Conservation (phyloP, 768 basidiomycete genomes). For the Lentinula sp. region DNA sequence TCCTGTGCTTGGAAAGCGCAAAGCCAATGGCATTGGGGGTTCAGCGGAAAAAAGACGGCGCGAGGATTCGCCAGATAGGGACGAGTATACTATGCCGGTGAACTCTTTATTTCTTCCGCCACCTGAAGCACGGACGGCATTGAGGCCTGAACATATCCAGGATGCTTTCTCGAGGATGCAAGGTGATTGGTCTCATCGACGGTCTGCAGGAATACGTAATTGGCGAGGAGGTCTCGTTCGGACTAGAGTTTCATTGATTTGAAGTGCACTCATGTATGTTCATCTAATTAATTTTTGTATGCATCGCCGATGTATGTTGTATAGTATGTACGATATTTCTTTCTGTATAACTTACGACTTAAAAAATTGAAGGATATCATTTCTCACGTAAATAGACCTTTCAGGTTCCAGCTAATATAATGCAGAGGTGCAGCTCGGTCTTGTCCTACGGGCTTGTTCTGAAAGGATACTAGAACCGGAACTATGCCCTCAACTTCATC, state of each 20-base stretch:
- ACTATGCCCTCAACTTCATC: conserved; percentile 26
- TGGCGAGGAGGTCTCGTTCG: conserved; percentile 83
- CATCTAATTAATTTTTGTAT: not conserved
- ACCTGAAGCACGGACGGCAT: conserved; percentile 70
- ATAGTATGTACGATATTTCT: not conserved
- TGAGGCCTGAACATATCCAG: conserved; percentile 82
- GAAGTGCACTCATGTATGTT: conserved; percentile 14
- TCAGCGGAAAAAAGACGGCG: conserved; percentile 47
- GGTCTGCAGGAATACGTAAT: conserved; percentile 83
- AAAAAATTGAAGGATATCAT: not conserved
- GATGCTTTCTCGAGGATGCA: conserved; percentile 92
- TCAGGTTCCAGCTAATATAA: not conserved
- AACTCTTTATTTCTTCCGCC: conserved; percentile 79
- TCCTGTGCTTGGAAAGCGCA: conserved; percentile 66
- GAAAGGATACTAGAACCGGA: not conserved
- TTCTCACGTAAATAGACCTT: not conserved
- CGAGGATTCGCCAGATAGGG: conserved; percentile 56
- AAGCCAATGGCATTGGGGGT: conserved; percentile 39
- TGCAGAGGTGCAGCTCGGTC: not conserved
- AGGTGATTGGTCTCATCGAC: conserved; percentile 71
- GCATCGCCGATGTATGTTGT: not conserved
- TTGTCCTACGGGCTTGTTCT: not conserved
- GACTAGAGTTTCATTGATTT: conserved; percentile 77
- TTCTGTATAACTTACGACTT: too few species aligned
- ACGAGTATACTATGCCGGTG: conserved; percentile 61